Evolutionary conservation across 805 yeast species (phyloP).

Genomic region (Jamesozyma jinghongensis): DNA sequence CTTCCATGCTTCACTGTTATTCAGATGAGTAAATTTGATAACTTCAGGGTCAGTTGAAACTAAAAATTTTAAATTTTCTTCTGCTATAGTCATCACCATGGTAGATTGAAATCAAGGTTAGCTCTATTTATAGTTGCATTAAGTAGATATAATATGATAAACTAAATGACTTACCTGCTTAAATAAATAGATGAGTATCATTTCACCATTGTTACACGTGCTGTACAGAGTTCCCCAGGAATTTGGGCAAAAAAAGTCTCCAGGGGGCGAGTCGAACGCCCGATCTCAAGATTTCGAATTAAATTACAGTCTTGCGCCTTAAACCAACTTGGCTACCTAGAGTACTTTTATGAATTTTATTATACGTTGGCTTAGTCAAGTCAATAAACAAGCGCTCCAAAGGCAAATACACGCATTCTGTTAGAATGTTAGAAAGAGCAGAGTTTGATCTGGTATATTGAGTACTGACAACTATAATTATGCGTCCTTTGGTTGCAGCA

Average conservation of each 20-base stretch:
- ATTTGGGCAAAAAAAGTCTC: neutral
- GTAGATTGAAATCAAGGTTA: neutral
- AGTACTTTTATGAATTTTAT: constrained; percentile 38
- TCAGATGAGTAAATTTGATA: constrained; percentile 30
- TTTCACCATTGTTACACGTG: too few species aligned
- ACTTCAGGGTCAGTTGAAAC: constrained; percentile 26
- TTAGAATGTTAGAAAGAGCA: too few species aligned
- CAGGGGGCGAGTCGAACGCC: constrained; percentile 1
- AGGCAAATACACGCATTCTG: too few species aligned
- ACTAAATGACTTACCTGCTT: too few species aligned
- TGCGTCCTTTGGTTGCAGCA: too few species aligned
- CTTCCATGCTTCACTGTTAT: constrained; percentile 31
- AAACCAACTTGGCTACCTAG: constrained; percentile 2
- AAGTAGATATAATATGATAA: too few species aligned
- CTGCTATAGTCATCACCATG: constrained; percentile 1
- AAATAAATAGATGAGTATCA: too few species aligned
- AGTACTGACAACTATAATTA: too few species aligned
- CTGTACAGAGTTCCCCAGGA: neutral
- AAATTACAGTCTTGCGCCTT: neutral
- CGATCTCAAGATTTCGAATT: neutral
- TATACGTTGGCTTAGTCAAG: too few species aligned
- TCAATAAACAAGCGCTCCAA: too few species aligned
- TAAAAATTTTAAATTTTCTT: constrained; percentile 9
- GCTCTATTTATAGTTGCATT: too few species aligned
- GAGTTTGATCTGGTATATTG: too few species aligned